phyloP scores from a whole-genome alignment of 495 filamentous ascomycete genomes.

The Penicillium canescens region DNA sequence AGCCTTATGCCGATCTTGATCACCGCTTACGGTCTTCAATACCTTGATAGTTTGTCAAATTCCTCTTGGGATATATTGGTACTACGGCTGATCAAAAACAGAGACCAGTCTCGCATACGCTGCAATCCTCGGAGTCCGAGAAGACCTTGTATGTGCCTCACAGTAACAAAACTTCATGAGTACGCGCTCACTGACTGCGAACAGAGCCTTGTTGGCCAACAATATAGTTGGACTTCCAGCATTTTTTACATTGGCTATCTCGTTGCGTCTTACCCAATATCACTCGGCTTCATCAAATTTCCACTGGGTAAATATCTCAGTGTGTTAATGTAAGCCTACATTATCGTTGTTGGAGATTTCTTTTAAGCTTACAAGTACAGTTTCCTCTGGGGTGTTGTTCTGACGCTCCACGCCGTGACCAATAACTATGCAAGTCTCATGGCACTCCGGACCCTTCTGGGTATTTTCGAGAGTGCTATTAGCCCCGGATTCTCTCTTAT shows the following conservation, averaged over 20 bases:
- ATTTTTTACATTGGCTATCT: constrained; percentile 28
- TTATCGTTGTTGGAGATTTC: neutral
- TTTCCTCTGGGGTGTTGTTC: constrained; percentile 41
- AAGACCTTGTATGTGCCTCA: constrained; percentile 28
- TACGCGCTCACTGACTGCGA: neutral
- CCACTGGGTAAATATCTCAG: constrained; percentile 16
- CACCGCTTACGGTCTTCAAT: constrained; percentile 15
- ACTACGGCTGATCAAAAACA: neutral
- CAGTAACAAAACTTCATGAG: too few relatives aligned
- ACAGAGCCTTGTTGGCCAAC: constrained; percentile 37
- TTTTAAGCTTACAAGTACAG: constrained; percentile 7
- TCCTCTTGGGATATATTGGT: neutral
- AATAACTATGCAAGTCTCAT: constrained; percentile 47
- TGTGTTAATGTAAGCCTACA: constrained; percentile 10
- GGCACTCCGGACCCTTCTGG: constrained; percentile 46
- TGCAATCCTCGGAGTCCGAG: constrained; percentile 49
- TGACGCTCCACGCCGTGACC: constrained; percentile 46
- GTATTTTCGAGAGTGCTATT: constrained; percentile 46
- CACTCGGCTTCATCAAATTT: constrained; percentile 17
- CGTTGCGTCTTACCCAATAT: constrained; percentile 35
- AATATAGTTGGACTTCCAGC: constrained; percentile 49
- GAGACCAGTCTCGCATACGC: constrained; percentile 49
- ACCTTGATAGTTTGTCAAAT: constrained; percentile 14
- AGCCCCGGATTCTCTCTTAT: constrained; percentile 20
- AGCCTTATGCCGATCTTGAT: constrained; percentile 18